Percentiles rank a stretch among this genome's conserved stretches.
Conservation (phyloP, 768 basidiomycete species). For the Suillus discolor region DNA sequence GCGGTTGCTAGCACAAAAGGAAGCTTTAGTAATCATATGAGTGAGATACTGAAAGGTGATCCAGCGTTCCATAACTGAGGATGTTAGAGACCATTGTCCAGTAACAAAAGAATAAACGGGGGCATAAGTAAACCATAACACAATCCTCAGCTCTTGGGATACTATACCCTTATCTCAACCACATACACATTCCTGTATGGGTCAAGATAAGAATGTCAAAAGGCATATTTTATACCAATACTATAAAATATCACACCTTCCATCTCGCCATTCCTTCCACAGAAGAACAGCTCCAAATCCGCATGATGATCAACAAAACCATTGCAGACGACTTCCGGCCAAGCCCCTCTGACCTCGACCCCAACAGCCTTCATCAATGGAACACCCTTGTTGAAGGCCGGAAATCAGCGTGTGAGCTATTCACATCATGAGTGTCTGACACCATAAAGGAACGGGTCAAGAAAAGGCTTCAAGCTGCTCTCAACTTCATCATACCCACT, state of each 20-base stretch:
- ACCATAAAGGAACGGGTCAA: neutral
- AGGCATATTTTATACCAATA: neutral
- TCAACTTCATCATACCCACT: neutral
- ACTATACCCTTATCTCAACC: too few relatives aligned
- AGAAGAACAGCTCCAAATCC: neutral
- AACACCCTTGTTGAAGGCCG: neutral
- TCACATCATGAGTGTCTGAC: neutral
- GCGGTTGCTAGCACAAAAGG: too few relatives aligned
- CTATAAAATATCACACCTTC: neutral
- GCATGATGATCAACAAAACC: neutral
- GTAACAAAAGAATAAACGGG: too few relatives aligned
- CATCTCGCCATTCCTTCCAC: neutral
- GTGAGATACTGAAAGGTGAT: too few relatives aligned
- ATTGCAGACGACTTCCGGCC: neutral
- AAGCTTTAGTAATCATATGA: too few relatives aligned
- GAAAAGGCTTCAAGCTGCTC: neutral
- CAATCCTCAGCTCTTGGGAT: too few relatives aligned
- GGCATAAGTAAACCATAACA: too few relatives aligned
- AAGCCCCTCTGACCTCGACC: neutral
- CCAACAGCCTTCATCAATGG: neutral
- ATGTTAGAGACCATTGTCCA: too few relatives aligned
- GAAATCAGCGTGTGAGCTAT: neutral
- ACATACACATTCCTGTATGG: too few relatives aligned
- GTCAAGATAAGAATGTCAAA: too few relatives aligned
- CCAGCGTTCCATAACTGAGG: too few relatives aligned